A percentile compares a stretch with the other conserved stretches of the same genome.
These are phyloP conservation scores for Paecilomyces sp. DNA, from an alignment of 2,329 filamentous ascomycete genomes.

Conservation along the genomic window DNA sequence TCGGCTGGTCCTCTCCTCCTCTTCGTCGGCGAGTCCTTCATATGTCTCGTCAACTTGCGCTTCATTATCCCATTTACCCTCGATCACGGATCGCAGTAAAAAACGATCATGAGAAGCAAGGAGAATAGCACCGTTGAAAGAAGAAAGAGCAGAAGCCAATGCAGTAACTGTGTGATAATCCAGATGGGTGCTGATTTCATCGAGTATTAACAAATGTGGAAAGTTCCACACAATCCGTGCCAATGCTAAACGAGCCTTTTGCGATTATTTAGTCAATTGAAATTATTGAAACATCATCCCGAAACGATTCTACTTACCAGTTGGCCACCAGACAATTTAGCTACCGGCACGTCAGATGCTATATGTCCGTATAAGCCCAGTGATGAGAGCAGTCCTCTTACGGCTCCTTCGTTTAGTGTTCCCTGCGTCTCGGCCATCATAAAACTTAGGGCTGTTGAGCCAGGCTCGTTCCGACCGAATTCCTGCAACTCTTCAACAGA, in stretches of 20 bases:
- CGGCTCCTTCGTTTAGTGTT: constrained; percentile 57
- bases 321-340: constrained; percentile 73
- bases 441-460: constrained; percentile 42
- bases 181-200: constrained; percentile 79
- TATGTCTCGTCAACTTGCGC: constrained; percentile 35
- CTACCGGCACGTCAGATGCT: constrained; percentile 65
- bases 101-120: constrained; percentile 78
- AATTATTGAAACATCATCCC: neutral
- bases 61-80: constrained; percentile 47
- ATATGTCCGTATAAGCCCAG: constrained; percentile 64
- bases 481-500: neutral
- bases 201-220: constrained; percentile 67
- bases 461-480: neutral
- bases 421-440: constrained; percentile 50
- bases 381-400: constrained; percentile 59
- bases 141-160: constrained; percentile 57
- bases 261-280: neutral
- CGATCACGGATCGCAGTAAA: constrained; percentile 67
- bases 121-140: constrained; percentile 67
- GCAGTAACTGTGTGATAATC: constrained; percentile 75
- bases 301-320: constrained; percentile 46
- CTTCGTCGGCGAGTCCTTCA: constrained; percentile 42
- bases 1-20: constrained; percentile 33
- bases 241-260: constrained; percentile 52
- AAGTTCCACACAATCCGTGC: constrained; percentile 61